These are phyloP conservation scores for Candida arabinofermentans DNA, from an alignment of 805 yeast species.

Conservation along the genomic window DNA sequence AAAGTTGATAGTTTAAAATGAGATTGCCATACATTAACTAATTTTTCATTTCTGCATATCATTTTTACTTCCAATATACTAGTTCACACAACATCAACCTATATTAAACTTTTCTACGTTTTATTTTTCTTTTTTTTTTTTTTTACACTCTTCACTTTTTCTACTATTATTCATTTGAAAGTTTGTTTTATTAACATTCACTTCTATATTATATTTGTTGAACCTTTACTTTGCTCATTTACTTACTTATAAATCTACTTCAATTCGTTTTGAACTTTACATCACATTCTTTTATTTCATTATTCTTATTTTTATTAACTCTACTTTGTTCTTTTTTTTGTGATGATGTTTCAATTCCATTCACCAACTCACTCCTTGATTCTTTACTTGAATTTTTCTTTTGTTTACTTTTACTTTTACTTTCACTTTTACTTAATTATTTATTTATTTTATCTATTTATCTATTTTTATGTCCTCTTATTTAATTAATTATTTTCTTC, in stretches of 20 bases:
- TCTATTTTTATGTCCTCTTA: too few species aligned
- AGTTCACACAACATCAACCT: too few species aligned
- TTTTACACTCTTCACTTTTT: neutral
- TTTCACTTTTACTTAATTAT: neutral
- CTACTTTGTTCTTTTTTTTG: neutral
- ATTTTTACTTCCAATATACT: neutral
- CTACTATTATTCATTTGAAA: neutral
- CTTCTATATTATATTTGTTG: neutral
- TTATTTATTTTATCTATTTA: too few species aligned
- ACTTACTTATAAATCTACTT: neutral
- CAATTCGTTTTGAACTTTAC: too few species aligned
- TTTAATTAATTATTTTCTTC: too few species aligned
- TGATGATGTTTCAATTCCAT: neutral
- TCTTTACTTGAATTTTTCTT: neutral
- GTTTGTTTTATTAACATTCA: neutral
- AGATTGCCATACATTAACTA: too few species aligned
- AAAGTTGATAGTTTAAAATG: slow-evolving; percentile 4
- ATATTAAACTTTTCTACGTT: neutral
- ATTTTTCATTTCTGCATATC: neutral
- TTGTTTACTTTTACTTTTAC: neutral
- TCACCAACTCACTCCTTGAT: neutral
- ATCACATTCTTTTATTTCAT: too few species aligned
- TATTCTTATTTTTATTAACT: neutral
- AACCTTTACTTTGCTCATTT: neutral
- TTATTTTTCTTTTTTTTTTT: neutral